These are phyloP conservation scores for Eucalyptus erythrocorys DNA, from an alignment of 345 rosid genomes.

Conservation along the genomic window DNA sequence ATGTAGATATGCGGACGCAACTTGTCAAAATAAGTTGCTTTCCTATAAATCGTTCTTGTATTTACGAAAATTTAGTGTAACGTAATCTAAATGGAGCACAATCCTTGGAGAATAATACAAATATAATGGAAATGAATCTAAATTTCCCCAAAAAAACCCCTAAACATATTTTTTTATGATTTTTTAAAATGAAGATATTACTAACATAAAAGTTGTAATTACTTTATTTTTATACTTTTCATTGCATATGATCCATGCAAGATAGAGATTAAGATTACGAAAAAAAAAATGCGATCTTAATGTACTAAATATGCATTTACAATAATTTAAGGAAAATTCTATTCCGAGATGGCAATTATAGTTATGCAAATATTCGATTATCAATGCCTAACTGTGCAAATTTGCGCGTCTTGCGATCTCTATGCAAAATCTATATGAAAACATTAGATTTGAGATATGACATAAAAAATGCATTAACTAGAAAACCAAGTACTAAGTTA, in stretches of 20 bases:
- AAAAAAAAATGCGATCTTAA: neutral
- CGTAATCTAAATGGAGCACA: neutral
- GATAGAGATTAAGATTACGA: too few species aligned
- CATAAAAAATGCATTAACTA: too few species aligned
- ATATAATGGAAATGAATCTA: neutral
- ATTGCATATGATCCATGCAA: neutral
- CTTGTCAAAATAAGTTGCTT: neutral
- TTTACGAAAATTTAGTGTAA: neutral
- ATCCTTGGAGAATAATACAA: neutral
- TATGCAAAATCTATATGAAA: too few species aligned
- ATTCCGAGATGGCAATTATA: neutral
- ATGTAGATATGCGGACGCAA: fast-evolving
- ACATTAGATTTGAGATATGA: too few species aligned
- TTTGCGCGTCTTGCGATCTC: neutral
- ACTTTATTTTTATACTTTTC: neutral
- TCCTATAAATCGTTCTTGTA: neutral
- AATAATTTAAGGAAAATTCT: neutral
- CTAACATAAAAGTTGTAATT: neutral
- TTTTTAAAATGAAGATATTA: neutral
- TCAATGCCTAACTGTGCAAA: neutral
- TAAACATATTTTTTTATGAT: neutral
- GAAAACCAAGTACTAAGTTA: too few species aligned
- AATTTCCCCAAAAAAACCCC: neutral
- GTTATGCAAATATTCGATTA: too few species aligned
- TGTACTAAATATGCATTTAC: neutral